Evolutionary conservation across 148 eudicot genomes (phyloP), one percentile per base, ranked within the genome.

Genomic region (Diospyros kaki): DNA sequence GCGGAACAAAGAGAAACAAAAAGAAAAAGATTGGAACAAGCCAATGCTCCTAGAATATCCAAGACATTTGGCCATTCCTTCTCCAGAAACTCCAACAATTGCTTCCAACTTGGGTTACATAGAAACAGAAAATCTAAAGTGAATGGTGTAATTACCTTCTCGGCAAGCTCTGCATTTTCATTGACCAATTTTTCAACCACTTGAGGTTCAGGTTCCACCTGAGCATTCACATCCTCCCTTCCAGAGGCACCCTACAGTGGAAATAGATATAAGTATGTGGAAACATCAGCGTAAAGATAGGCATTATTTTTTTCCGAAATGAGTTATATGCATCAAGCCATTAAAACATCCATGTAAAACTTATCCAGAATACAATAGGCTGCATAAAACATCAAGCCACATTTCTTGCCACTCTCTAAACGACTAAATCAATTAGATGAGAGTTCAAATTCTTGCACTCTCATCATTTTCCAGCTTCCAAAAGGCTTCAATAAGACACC

Each of bases 141-240:
- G 18, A 18, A 45, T 48, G 13, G 42, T 58, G 66, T 51, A 62
- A 48, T 8, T 82, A 92, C 97, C 97, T 93, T 93, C 81, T 86
- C 95, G 60, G 86, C 95, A 73, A 89, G 89, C 80, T 90, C 88
- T 42, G 90, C 88, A 78, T 93, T 90, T 84, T 93, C 95, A 52
- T 76, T 41, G 50, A 86, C 77, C 85, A 93, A 76, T 78, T 80
- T 90, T 78, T 84, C 91, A 69, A 89, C 81, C 62, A 90, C 80
- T 44, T 80, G 72, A 67, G 62, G 83, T 48, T 88, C 81, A 64
- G 84, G 88, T 81, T 88, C 91, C 72, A 81, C 68, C 83, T 92
- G 78, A 80, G 81, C 68, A 74, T 79, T 83, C 69, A 83, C 54
- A 39, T 79, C 84, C 73, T 88, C 86, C 72, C 69, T 75, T 76